Percentiles rank a stretch among this genome's conserved stretches.
Conservation (phyloP, 805 yeast genomes). For the Candida takata region DNA sequence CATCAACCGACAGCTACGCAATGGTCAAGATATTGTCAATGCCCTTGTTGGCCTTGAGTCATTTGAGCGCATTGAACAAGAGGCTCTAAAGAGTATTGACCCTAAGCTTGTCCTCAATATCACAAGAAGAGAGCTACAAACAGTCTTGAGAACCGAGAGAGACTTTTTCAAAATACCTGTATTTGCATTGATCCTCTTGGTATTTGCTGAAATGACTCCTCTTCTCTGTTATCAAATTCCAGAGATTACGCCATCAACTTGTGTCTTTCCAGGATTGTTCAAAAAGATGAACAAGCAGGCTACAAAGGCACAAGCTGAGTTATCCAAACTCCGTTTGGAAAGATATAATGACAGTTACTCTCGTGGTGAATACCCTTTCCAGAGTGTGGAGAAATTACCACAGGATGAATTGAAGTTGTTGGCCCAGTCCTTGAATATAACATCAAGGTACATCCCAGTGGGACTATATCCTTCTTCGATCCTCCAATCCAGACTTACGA, state of each 20-base stretch:
- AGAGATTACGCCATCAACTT: slow-evolving; percentile 50
- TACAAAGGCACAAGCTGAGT: slow-evolving; percentile 12
- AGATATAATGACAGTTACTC: slow-evolving; percentile 7
- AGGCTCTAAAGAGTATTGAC: slow-evolving; percentile 23
- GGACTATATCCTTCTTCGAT: slow-evolving; percentile 31
- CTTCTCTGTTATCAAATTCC: slow-evolving; percentile 46
- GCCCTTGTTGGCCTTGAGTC: slow-evolving; percentile 30
- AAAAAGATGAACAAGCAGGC: slow-evolving; percentile 27
- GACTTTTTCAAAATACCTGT: slow-evolving; percentile 44
- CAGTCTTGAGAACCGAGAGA: slow-evolving; percentile 35
- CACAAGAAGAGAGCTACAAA: slow-evolving; percentile 40
- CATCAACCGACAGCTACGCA: slow-evolving; percentile 24
- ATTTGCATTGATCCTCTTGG: slow-evolving; percentile 39
- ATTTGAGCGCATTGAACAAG: slow-evolving; percentile 29
- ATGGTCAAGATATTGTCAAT: slow-evolving; percentile 31
- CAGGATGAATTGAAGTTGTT: slow-evolving; percentile 31
- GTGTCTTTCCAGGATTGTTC: slow-evolving; percentile 38
- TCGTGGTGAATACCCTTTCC: slow-evolving; percentile 26
- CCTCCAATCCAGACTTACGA: slow-evolving; percentile 30
- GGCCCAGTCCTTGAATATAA: slow-evolving; percentile 31
- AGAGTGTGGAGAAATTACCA: slow-evolving; percentile 43
- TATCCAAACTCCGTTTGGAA: slow-evolving; percentile 12
- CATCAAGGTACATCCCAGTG: slow-evolving; percentile 34
- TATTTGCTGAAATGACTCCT: slow-evolving; percentile 52
- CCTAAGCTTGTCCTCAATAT: slow-evolving; percentile 28